phyloP scores from a whole-genome alignment of 768 basidiomycete genomes.

The Vararia minispora region DNA sequence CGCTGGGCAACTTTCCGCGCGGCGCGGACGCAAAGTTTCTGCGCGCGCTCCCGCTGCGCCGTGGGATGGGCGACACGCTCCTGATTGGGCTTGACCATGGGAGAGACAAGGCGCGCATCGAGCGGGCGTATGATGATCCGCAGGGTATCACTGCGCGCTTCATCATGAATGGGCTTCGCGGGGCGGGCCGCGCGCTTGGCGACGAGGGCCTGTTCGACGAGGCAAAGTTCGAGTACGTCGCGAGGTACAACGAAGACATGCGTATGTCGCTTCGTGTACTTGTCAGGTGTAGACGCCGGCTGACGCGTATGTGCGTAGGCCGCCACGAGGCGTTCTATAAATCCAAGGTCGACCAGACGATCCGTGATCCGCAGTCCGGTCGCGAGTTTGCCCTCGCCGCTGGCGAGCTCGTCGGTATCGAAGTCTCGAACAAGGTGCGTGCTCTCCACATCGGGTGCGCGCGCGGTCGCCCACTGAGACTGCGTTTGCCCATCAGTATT shows the following conservation, averaged over 20 bases:
- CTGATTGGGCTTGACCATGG: conserved; percentile 88
- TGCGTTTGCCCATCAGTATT: conserved; percentile 44
- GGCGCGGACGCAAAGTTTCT: conserved; percentile 65
- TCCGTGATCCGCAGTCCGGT: conserved; percentile 38
- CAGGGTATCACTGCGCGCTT: conserved; percentile 64
- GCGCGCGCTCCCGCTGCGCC: conserved; percentile 62
- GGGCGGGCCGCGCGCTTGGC: conserved; percentile 58
- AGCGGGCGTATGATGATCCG: conserved; percentile 78
- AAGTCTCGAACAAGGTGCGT: conserved; percentile 77
- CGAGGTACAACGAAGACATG: conserved; percentile 41
- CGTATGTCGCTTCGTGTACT: conserved; percentile 23
- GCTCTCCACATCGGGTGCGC: neutral
- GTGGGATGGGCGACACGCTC: conserved; percentile 69
- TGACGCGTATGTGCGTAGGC: conserved; percentile 28
- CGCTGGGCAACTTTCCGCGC: conserved; percentile 82
- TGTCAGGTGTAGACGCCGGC: neutral
- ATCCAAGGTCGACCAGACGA: conserved; percentile 46
- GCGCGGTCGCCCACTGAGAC: neutral
- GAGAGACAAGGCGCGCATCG: conserved; percentile 58
- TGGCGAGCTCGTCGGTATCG: conserved; percentile 76
- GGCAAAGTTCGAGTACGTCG: conserved; percentile 67
- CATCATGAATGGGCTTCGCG: conserved; percentile 77
- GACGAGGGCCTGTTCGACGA: conserved; percentile 52
- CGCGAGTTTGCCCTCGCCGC: conserved; percentile 42
- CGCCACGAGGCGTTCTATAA: conserved; percentile 79